Percentiles rank a stretch among this genome's conserved stretches.
These are phyloP conservation scores for Boletus mariae DNA, from an alignment of 1,284 basidiomycete genomes.

Conservation along the genomic window DNA sequence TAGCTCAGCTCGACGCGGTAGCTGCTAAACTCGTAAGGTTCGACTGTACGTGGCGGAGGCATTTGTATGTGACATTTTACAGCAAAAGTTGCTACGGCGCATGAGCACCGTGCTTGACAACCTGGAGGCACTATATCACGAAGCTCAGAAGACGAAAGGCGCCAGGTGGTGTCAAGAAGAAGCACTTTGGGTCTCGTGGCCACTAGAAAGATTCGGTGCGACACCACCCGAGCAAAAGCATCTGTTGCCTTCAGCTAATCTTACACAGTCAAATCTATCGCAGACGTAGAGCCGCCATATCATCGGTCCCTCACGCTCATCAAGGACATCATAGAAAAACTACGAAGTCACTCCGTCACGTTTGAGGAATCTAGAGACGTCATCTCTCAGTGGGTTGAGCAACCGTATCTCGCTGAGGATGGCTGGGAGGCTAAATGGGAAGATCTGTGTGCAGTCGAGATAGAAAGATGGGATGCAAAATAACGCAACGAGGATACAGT, in stretches of 20 bases:
- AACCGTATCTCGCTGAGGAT: conserved; percentile 58
- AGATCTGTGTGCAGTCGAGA: conserved; percentile 67
- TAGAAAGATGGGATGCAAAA: conserved; percentile 61
- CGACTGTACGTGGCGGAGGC: neutral
- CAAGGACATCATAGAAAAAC: conserved; percentile 49
- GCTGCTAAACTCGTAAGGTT: conserved; percentile 58
- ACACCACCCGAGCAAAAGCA: neutral
- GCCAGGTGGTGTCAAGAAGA: conserved; percentile 63
- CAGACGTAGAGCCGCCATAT: conserved; percentile 59
- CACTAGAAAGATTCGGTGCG: conserved; percentile 71
- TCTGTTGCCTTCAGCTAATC: neutral
- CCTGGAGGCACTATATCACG: conserved; percentile 58
- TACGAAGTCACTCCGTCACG: conserved; percentile 60
- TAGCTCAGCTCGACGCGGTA: conserved; percentile 56
- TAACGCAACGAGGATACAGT: conserved; percentile 16
- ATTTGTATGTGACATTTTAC: neutral
- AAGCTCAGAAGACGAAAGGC: conserved; percentile 67
- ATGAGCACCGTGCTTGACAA: conserved; percentile 59
- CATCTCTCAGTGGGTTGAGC: conserved; percentile 61
- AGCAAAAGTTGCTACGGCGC: conserved; percentile 68
- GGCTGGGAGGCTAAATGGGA: conserved; percentile 73
- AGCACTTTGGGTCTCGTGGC: conserved; percentile 76
- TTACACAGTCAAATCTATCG: conserved; percentile 51
- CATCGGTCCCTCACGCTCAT: conserved; percentile 63
- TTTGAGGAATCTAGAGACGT: conserved; percentile 65